Conservation (phyloP, 805 yeast species). For the Spathaspora boniae region DNA sequence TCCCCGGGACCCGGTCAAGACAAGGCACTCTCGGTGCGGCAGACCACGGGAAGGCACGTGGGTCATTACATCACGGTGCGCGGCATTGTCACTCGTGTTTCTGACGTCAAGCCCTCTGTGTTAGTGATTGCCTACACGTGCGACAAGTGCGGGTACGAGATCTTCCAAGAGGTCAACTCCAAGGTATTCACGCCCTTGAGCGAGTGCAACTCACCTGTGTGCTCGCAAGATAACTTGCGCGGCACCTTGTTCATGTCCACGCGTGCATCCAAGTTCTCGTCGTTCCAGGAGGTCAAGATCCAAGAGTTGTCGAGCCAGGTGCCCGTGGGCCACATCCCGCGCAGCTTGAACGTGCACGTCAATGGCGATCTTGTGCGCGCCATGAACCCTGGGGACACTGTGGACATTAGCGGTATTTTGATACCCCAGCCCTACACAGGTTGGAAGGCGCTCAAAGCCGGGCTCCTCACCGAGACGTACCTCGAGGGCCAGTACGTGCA, state of each 20-base stretch:
- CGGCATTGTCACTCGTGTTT: conserved; percentile 92
- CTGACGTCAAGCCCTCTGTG: conserved; percentile 93
- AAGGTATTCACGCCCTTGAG: conserved; percentile 81
- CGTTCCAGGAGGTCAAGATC: conserved; percentile 92
- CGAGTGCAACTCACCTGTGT: conserved; percentile 82
- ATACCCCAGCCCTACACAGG: conserved; percentile 97
- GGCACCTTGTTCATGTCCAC: conserved; percentile 92
- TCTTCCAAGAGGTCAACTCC: conserved; percentile 89
- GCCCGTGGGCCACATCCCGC: conserved; percentile 97
- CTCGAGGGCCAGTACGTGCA: conserved; percentile 80
- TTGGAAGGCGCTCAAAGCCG: conserved; percentile 87
- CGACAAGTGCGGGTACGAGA: conserved; percentile 94
- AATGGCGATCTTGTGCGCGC: conserved; percentile 87
- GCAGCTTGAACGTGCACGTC: conserved; percentile 81
- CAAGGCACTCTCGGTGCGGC: conserved; percentile 77
- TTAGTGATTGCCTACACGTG: conserved; percentile 94
- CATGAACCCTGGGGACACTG: conserved; percentile 91
- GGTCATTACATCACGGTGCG: conserved; percentile 88
- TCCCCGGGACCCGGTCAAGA: conserved; percentile 39
- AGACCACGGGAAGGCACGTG: conserved; percentile 75
- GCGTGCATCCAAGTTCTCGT: conserved; percentile 90
- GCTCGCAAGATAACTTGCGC: conserved; percentile 72
- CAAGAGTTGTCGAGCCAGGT: conserved; percentile 96
- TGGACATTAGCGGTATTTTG: conserved; percentile 88
- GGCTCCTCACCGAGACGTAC: conserved; percentile 89